phyloP scores from a whole-genome alignment of 176 grass and related monocot genomes.

The Aegilops longissima region DNA sequence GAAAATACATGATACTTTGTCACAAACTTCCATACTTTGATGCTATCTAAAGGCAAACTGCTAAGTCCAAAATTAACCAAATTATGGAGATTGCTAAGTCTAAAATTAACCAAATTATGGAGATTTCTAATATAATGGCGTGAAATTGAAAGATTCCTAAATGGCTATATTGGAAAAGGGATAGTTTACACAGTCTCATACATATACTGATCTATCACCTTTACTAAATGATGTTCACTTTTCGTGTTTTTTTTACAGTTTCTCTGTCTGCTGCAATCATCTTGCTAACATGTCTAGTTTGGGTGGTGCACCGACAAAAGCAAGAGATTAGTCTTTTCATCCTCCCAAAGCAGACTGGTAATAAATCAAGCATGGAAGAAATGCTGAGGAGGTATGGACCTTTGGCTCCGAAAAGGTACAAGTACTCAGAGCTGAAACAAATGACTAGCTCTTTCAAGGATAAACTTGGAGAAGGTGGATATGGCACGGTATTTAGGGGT shows the following conservation, averaged over 20 bases:
- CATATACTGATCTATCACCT: neutral
- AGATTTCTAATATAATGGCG: neutral
- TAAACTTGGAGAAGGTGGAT: conserved; percentile 60
- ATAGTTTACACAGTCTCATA: neutral
- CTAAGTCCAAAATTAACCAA: neutral
- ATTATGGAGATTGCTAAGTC: neutral
- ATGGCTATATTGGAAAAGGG: neutral
- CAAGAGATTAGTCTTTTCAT: neutral
- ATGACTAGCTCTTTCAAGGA: conserved; percentile 50
- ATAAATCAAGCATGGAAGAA: conserved; percentile 34
- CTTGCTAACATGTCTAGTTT: conserved; percentile 5
- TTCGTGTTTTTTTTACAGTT: conserved; percentile 16
- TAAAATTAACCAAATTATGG: neutral
- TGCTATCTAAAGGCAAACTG: neutral
- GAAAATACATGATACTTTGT: neutral
- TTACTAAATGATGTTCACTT: neutral
- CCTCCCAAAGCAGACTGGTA: neutral
- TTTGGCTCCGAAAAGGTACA: conserved; percentile 44
- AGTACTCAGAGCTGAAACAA: conserved; percentile 53
- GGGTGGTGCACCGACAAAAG: neutral
- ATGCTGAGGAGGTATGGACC: conserved; percentile 35
- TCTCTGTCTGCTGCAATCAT: conserved; percentile 2
- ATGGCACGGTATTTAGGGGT: conserved; percentile 51
- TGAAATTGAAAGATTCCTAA: neutral
- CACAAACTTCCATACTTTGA: too few relatives aligned